Evolutionary conservation across 345 rosid genomes (phyloP), one percentile per base, ranked within the genome.

Genomic region (Pistacia integerrima): DNA sequence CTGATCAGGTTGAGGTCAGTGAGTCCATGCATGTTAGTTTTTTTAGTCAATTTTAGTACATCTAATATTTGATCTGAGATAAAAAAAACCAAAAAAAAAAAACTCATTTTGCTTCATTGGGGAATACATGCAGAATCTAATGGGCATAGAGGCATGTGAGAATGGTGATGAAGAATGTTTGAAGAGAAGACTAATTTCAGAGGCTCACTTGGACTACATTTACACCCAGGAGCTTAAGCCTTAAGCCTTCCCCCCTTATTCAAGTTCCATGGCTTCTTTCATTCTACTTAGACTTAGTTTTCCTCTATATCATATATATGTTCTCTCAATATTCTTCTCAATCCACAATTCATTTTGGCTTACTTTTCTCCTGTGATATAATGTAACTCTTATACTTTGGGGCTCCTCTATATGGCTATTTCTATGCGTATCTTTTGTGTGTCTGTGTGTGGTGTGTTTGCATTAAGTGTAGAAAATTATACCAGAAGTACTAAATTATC

Each of bases 171-270:
- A 83, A 78, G 98, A 89, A 70, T 90, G 95, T 76, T 77, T 86
- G 64, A 82, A 75, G 77, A 87, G 88, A 84, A 89, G 98, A 67
- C 76, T 82, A 35, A 75, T 84, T 18, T 75, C 83, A 49, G 98
- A 94, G 83, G 87, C 88, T 81, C 98, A 94, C 83, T 88, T 94
- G 88, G 98, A 94, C 78, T 94, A 94, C 81, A 89, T 94, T 79
- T 94, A 94, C 85, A 90, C 97, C 54, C 97, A 92, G 72, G 90
- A 89, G 30, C 91, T 84, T 55, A 85, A 84, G 84, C 92, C 88
- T 64, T 91, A 83, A 89, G 41, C 11, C 18, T 76, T 33, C 67
- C 46, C 1, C 6, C 0, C 41, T 17, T 13, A n/a, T 7, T 55
- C 12, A 41, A 9, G 36, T 56, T 35, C 22, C 57, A 58, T 20